Evolutionary conservation across 1,284 basidiomycete genomes (phyloP).

Genomic region (Xanthoconium separans): DNA sequence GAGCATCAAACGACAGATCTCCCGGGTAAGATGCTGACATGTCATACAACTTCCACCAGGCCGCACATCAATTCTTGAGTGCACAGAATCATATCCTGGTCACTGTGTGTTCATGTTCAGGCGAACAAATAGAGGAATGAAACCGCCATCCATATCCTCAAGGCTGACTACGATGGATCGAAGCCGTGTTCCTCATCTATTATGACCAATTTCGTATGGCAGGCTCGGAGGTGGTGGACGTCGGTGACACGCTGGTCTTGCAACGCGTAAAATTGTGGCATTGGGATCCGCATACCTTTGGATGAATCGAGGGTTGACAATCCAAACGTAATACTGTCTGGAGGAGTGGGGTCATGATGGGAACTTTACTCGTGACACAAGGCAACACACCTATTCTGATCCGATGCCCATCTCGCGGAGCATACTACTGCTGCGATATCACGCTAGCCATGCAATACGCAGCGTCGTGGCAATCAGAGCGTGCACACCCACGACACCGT

Average conservation of each 20-base stretch:
- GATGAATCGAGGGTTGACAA: slow-evolving; percentile 24
- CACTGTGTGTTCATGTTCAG: background rate
- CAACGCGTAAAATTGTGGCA: slow-evolving; percentile 20
- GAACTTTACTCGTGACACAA: background rate
- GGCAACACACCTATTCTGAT: slow-evolving; percentile 9
- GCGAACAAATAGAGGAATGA: background rate
- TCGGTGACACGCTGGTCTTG: too few species aligned
- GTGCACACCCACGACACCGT: too few species aligned
- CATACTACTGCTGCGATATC: background rate
- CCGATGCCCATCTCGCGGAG: background rate
- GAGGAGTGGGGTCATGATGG: background rate
- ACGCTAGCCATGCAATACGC: too few species aligned
- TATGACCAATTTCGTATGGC: slow-evolving; percentile 13
- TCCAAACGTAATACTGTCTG: slow-evolving; percentile 14
- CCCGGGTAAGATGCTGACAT: too few species aligned
- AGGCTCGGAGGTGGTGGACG: slow-evolving; percentile 18
- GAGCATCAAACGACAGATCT: too few species aligned
- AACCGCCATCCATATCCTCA: slow-evolving; percentile 13
- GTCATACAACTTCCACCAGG: too few species aligned
- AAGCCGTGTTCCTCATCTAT: slow-evolving; percentile 24
- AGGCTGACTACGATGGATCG: slow-evolving; percentile 21
- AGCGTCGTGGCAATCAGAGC: too few species aligned
- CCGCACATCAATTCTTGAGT: too few species aligned
- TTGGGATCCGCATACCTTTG: slow-evolving; percentile 7
- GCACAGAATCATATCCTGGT: too few species aligned